phyloP scores from a whole-genome alignment of 768 basidiomycete genomes.

The Amanita polypyramis region DNA sequence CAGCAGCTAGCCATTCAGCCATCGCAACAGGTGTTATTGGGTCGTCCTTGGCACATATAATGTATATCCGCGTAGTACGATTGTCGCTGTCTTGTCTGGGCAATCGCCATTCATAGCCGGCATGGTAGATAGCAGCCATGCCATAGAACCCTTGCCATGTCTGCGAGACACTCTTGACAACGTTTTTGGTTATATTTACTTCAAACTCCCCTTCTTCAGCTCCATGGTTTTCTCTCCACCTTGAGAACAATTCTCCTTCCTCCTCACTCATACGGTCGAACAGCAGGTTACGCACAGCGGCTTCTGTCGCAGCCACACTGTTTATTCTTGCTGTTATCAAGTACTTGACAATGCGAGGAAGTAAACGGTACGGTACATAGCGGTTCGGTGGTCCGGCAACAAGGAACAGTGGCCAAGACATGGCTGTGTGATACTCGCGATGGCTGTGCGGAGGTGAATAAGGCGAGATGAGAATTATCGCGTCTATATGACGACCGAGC shows the following conservation, averaged over 20 bases:
- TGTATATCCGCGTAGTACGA: slow-evolving; percentile 34
- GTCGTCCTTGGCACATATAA: slow-evolving; percentile 35
- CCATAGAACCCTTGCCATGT: slow-evolving; percentile 45
- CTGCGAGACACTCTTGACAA: slow-evolving; percentile 34
- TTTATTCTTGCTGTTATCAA: slow-evolving; percentile 25
- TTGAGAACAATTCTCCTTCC: slow-evolving; percentile 25
- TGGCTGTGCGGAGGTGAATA: slow-evolving; percentile 38
- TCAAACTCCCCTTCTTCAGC: slow-evolving; percentile 33
- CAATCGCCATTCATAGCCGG: slow-evolving; percentile 41
- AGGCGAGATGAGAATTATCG: slow-evolving; percentile 36
- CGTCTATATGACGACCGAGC: slow-evolving; percentile 32
- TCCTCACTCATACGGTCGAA: slow-evolving; percentile 28
- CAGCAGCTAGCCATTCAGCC: slow-evolving; percentile 36
- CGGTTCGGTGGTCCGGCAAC: slow-evolving; percentile 32
- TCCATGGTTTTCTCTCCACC: slow-evolving; percentile 31
- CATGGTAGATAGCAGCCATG: slow-evolving; percentile 29
- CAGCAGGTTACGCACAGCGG: slow-evolving; percentile 24
- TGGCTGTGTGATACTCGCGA: slow-evolving; percentile 30
- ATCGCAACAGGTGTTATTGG: slow-evolving; percentile 28
- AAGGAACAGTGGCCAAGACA: slow-evolving; percentile 39
- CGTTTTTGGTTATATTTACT: slow-evolving; percentile 28
- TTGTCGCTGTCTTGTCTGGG: slow-evolving; percentile 29
- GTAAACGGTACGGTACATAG: slow-evolving; percentile 29
- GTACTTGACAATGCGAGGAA: slow-evolving; percentile 22
- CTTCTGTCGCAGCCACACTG: slow-evolving; percentile 28